Base-by-base conservation (phyloP, 352 stramenopile genomes). In the Phytophthora hibernalis region DNA sequence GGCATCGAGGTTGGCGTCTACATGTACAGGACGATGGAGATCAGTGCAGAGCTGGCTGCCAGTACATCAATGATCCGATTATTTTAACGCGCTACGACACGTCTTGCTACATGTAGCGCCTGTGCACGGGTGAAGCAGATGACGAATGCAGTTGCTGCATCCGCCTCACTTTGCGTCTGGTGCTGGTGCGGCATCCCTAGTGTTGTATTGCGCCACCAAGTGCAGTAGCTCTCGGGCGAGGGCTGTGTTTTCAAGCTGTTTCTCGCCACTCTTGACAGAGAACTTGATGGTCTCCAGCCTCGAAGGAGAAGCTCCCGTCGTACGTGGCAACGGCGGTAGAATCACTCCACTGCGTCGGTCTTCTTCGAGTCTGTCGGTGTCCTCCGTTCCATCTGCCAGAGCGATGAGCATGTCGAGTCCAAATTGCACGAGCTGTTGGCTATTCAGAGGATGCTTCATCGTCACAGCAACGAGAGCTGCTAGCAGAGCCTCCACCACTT, bases 401-500 rank as follows among this genome's bases (percentile, higher is more conserved):
- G 49, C 47, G 20, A 92, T 72, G 40, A 92, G 82, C 77, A 85
- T 73, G 31, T 92, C 80, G 7, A 90, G 49, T 8, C 82, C 84
- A 47, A 71, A 74, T 18, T 78, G 76, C 22, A 92, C 79, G n/a
- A 92, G 72, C 26, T 92, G 68, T 49, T 90, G 82, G 50, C 79
- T 89, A 54, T 91, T 91, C 47, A 63, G 62, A 33, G 82, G 33
- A 44, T 92, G 76, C 15, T 85, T 74, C 56, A 82, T 70, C 38
- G 85, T 80, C 16, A 91, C 37, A 42, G 84, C 79, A 5, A 84
- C 61, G 5, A 92, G 57, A 30, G 72, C 72, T 12, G 84, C 82
- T 10, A 92, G 79, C 26, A 87, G 54, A 2, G 77, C 80, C 54
- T 92, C 80, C 18, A 85, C 77, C n/a, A 92, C 72, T 33, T 92